Base-by-base conservation (phyloP, 371 early-diverging fungal species). In the Quaeritorhiza haematococci region DNA sequence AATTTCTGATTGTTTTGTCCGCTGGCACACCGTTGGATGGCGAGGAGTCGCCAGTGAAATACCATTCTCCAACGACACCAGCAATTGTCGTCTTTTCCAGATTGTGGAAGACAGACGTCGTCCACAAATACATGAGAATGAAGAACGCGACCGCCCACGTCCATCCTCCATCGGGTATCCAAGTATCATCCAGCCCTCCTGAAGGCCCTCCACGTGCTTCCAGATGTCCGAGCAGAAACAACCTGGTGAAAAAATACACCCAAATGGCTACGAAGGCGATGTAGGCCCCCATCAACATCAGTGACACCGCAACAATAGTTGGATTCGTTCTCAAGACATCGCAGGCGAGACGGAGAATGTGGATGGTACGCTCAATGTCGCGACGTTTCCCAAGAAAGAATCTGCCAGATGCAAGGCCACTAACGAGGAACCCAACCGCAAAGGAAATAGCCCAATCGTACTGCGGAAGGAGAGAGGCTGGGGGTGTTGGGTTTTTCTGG, bases 41-140 rank as follows among this genome's bases (percentile, higher is more conserved):
- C 27, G 27, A 45, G 10, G 27, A 45, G 38, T 38, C 13, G 10
- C 27, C 46, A 21, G 57, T 52, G 54, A 72, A 76, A 60, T 87
- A 90, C 90, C 90, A 90, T 63, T 87, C 78, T 2, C 88, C 84
- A 2, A 86, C 85, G 4, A 88, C 82, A 1, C 84, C 81, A 1
- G 87, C 79, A 48, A 90, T 69, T 8, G 78, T 76, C 30, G 81
- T 78, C 61, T 83, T 84, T 62, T 88, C 87, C 33, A 88, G 67
- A 53, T 86, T 84, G 34, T 83, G 72, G 28, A 90, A 63, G 1
- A 88, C 63, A 2, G 82, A 79, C 2, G 86, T 75, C 10, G 87
- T 83, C 89, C 89, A 90, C 65, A 90, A 75, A 58, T 84, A 87
- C 23, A 88, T 71, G 51, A 87, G 76, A 1, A 87, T 64, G 61